Evolutionary conservation across 371 early-diverging fungal species (phyloP).

Genomic region (Capniomyces stellatus): DNA sequence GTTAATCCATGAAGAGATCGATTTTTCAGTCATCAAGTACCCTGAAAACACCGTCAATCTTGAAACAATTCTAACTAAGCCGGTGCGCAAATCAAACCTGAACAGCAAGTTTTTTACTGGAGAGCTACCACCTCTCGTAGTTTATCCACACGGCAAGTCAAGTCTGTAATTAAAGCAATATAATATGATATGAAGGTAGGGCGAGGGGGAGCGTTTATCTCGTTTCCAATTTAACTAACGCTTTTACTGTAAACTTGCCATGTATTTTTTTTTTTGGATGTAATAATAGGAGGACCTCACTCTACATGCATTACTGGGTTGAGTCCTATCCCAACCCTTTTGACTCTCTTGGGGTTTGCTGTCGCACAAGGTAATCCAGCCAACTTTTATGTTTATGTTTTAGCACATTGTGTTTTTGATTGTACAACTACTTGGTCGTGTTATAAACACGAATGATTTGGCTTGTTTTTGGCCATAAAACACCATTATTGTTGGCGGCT

Average conservation of each 20-base stretch:
- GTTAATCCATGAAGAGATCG: slow-evolving; percentile 10
- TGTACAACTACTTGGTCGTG: no score
- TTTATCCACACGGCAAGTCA: slow-evolving; percentile 1
- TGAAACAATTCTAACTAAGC: not conserved
- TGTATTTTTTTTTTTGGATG: no score
- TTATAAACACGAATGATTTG: no score
- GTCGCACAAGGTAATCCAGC: slow-evolving; percentile 32
- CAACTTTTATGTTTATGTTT: no score
- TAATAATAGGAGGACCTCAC: slow-evolving; percentile 56
- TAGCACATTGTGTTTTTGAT: no score
- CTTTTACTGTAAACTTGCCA: no score
- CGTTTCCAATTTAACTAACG: no score
- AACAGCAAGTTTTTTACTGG: slow-evolving; percentile 6
- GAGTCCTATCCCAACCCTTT: slow-evolving; percentile 17
- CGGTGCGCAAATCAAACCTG: not conserved
- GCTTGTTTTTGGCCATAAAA: no score
- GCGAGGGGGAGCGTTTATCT: no score
- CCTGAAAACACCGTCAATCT: slow-evolving; percentile 1
- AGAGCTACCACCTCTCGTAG: not conserved
- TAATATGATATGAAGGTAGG: no score
- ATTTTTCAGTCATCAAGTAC: slow-evolving; percentile 1
- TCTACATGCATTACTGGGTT: slow-evolving; percentile 30
- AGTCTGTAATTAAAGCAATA: no score
- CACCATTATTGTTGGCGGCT: no score
- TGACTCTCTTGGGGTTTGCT: slow-evolving; percentile 34